Evolutionary conservation across 805 yeast species (phyloP).

Genomic region (Suhomyces vadensis): DNA sequence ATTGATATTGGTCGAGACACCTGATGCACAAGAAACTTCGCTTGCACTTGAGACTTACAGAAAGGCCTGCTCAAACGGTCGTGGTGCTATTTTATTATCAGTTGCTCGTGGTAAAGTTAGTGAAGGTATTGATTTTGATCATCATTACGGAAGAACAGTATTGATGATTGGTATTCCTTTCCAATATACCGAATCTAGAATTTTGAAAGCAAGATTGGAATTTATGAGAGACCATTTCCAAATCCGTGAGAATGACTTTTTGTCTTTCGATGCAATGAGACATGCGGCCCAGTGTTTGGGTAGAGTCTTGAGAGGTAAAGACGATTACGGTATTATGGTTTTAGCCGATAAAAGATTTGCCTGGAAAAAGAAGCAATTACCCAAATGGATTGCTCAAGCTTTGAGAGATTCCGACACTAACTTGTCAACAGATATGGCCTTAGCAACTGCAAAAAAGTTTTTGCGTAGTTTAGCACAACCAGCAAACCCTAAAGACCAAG

Average conservation of each 20-base stretch:
- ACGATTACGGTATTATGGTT: slow-evolving; percentile 98
- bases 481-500: slow-evolving; percentile 81
- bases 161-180: slow-evolving; percentile 98
- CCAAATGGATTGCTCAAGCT: slow-evolving; percentile 97
- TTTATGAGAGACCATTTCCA: slow-evolving; percentile 90
- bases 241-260: slow-evolving; percentile 88
- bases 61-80: slow-evolving; percentile 94
- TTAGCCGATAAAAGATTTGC: slow-evolving; percentile 92
- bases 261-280: slow-evolving; percentile 98
- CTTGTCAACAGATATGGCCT: slow-evolving; percentile 95
- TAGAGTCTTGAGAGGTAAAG: slow-evolving; percentile 95
- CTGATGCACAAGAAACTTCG: slow-evolving; percentile 98
- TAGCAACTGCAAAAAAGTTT: slow-evolving; percentile 91
- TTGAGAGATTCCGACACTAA: slow-evolving; percentile 88
- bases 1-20: slow-evolving; percentile 92
- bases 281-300: slow-evolving; percentile 99
- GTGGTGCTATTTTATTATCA: slow-evolving; percentile 94
- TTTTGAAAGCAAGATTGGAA: slow-evolving; percentile 90
- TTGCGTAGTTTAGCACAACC: slow-evolving; percentile 95
- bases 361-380: slow-evolving; percentile 81
- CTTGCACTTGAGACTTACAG: slow-evolving; percentile 93
- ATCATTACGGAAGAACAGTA: slow-evolving; percentile 96
- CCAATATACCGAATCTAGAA: slow-evolving; percentile 97
- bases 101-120: slow-evolving; percentile 99
- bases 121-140: slow-evolving; percentile 99